These are phyloP conservation scores for Curvularia hawaiiensis DNA, from an alignment of 2,329 filamentous ascomycete genomes.

Conservation along the genomic window DNA sequence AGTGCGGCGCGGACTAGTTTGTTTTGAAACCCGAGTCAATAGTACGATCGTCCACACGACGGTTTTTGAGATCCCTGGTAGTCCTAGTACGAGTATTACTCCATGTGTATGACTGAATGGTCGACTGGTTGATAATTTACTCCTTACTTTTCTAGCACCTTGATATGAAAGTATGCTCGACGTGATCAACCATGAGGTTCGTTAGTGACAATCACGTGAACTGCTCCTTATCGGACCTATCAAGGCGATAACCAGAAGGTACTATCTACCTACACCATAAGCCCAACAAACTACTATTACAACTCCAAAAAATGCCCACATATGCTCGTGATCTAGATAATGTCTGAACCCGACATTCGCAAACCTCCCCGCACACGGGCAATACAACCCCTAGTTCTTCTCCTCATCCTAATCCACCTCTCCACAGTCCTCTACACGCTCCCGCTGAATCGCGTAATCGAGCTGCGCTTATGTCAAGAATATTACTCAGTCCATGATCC, in stretches of 20 bases:
- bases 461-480: conserved; percentile 52
- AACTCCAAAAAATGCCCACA: background rate
- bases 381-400: conserved; percentile 37
- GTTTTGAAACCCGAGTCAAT: no score
- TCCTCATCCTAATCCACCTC: conserved; percentile 43
- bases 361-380: conserved; percentile 17
- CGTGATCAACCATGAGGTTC: background rate
- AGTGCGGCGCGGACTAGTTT: no score
- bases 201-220: conserved; percentile 14
- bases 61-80: no score
- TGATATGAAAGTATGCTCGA: no score
- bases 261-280: background rate
- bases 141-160: no score
- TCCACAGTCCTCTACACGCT: conserved; percentile 43
- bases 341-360: conserved; percentile 7
- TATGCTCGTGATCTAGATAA: background rate
- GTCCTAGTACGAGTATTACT: no score
- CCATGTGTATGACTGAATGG: no score
- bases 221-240: conserved; percentile 11
- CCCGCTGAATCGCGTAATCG: conserved; percentile 46
- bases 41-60: no score
- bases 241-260: background rate
- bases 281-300: background rate
- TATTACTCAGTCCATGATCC: conserved; percentile 55
- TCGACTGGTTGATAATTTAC: no score